phyloP scores from a whole-genome alignment of 2,329 filamentous ascomycete species.

The Epichloe baconii region DNA sequence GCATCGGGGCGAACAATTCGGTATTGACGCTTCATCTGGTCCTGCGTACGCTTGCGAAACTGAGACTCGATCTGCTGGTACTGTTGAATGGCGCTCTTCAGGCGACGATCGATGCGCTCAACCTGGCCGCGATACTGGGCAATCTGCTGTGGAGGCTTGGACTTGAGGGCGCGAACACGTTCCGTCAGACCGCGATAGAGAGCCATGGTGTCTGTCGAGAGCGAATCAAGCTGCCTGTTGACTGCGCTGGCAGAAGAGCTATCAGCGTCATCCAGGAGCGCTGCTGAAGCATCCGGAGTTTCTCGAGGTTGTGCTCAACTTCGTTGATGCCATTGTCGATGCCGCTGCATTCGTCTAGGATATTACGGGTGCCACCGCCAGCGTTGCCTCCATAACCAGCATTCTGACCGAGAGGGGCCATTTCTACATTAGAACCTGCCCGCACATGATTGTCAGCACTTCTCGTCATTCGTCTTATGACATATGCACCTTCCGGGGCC shows the following conservation, averaged over 20 bases:
- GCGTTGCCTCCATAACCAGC: constrained; percentile 27
- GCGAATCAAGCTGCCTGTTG: constrained; percentile 56
- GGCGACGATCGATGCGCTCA: constrained; percentile 61
- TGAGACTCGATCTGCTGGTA: constrained; percentile 72
- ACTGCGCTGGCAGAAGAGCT: constrained; percentile 52
- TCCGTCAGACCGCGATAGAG: constrained; percentile 68
- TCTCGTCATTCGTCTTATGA: not conserved
- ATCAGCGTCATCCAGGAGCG: constrained; percentile 64
- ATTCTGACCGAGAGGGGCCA: constrained; percentile 50
- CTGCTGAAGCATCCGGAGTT: constrained; percentile 59
- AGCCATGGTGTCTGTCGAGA: constrained; percentile 70
- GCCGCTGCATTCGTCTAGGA: constrained; percentile 73
- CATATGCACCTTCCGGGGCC: not conserved
- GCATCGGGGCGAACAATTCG: constrained; percentile 78
- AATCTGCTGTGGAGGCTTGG: constrained; percentile 59
- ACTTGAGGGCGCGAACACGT: constrained; percentile 72
- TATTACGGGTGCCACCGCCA: constrained; percentile 51
- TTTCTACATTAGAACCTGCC: constrained; percentile 48
- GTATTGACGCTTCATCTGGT: constrained; percentile 81
- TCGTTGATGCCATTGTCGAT: constrained; percentile 66
- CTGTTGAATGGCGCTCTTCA: constrained; percentile 68
- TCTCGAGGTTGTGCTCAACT: constrained; percentile 58
- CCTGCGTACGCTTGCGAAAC: constrained; percentile 67
- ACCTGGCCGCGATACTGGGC: constrained; percentile 69
- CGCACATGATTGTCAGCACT: not conserved